Evolutionary conservation across 2,329 filamentous ascomycete genomes (phyloP), one percentile per base, ranked within the genome.

Genomic region (Pseudocercospora eumusae): DNA sequence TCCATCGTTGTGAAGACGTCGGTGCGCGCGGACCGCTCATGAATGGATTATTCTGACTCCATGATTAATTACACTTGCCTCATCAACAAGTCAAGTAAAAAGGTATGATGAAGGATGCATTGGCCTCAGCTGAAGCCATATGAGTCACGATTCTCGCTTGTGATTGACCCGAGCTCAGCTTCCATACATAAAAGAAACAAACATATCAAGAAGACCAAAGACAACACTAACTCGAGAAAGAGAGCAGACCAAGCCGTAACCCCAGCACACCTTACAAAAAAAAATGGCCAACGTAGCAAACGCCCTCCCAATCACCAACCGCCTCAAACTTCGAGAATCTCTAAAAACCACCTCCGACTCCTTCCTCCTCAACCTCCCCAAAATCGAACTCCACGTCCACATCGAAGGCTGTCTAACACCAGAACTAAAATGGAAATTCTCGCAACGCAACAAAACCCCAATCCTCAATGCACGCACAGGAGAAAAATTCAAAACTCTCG

Each of bases 311-410:
- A 47, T 47, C 44, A 3, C 3, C 23, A 9, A 1, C 44, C 44
- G 44, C 21, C 44, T 8, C 11, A 13, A 23, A 1, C 44, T 47
- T 25, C 44, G 44, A 47, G 21, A 25, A 23, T 15, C 20, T 47
- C 44, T 47, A 20, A 15, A 11, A 47, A 47, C 1, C 44, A 20
- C 44, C 20, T 1, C n/a, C 8, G 44, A 47, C 44, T 9, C 11
- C 1, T 47, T 47, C 20, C 18, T 47, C 44, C 21, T 25, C 20
- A 20, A 23, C 1, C 1, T 47, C 0, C 44, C 44, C 18, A 47
- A 47, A 47, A 20, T 47, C 44, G 44, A 47, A 47, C 44, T 47
- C 6, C 44, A 47, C 44, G 21, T 47, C 44, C 44, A 47, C 20
- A 47, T 47, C 20, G 44, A 25, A 47, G 44, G 44, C 20, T 47